Conservation (phyloP, 2,329 filamentous ascomycete species). For the Paecilomyces formosus region DNA sequence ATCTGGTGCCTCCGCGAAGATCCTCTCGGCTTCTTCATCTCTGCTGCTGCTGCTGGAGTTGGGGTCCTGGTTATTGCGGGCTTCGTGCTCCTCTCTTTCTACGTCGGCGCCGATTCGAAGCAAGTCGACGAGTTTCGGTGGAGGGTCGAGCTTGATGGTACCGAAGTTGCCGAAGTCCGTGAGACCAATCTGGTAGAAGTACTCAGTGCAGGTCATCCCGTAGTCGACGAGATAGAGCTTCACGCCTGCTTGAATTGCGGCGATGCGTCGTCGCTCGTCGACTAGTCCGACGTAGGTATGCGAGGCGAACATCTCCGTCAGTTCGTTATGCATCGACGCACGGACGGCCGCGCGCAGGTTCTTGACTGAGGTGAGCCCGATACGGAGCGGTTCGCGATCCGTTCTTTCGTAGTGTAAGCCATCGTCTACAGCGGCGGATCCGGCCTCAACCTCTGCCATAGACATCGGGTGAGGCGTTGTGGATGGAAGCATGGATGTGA, state of each 20-base stretch:
- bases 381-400: conserved; percentile 61
- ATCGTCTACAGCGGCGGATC: conserved; percentile 30
- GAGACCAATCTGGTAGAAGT: conserved; percentile 90
- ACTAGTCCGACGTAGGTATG: conserved; percentile 93
- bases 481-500: conserved; percentile 87
- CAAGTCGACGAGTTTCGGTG: conserved; percentile 63
- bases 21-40: conserved; percentile 46
- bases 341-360: conserved; percentile 75
- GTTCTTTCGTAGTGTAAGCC: conserved; percentile 63
- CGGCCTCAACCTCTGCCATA: conserved; percentile 26
- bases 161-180: conserved; percentile 97
- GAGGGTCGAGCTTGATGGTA: conserved; percentile 67
- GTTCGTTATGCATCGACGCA: conserved; percentile 70
- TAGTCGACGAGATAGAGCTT: conserved; percentile 93
- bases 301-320: conserved; percentile 79
- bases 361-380: conserved; percentile 76
- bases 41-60: neutral
- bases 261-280: conserved; percentile 76
- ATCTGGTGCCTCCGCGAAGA: conserved; percentile 59
- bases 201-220: conserved; percentile 75
- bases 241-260: conserved; percentile 87
- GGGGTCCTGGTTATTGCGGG: neutral
- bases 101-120: conserved; percentile 65
- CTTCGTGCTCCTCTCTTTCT: conserved; percentile 48
- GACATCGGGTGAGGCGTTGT: conserved; percentile 29